These are phyloP conservation scores for Euphorbia lathyris DNA, from an alignment of 345 rosid species.

Conservation along the genomic window DNA sequence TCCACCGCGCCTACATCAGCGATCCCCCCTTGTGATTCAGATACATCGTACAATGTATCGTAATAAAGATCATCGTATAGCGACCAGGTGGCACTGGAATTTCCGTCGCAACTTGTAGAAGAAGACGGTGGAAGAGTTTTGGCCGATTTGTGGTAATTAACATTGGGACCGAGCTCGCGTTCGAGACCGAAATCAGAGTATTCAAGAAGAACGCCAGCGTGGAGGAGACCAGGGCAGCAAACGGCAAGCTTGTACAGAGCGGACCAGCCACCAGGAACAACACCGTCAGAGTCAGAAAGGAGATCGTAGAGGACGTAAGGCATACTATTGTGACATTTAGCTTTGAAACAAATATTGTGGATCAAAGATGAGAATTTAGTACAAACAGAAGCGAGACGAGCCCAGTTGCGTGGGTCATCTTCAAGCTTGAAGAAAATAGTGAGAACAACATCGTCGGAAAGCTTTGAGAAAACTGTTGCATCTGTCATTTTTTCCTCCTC, in stretches of 20 bases:
- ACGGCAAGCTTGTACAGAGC: conserved; percentile 76
- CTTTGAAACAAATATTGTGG: conserved; percentile 61
- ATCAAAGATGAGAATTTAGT: conserved; percentile 76
- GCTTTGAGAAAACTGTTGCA: conserved; percentile 39
- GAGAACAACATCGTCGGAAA: conserved; percentile 78
- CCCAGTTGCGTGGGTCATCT: conserved; percentile 82
- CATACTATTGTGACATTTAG: conserved; percentile 48
- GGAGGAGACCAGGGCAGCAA: conserved; percentile 88
- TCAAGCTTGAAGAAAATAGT: conserved; percentile 82
- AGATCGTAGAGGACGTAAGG: conserved; percentile 76
- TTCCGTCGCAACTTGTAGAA: conserved; percentile 9
- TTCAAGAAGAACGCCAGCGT: conserved; percentile 83
- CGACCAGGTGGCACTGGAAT: conserved; percentile 53
- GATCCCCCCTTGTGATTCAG: conserved; percentile 36
- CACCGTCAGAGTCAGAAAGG: conserved; percentile 23
- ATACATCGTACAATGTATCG: conserved; percentile 53
- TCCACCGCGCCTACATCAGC: conserved; percentile 18
- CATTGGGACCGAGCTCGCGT: conserved; percentile 84
- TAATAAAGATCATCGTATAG: conserved; percentile 74
- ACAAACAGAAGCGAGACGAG: conserved; percentile 83
- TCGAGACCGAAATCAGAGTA: conserved; percentile 93
- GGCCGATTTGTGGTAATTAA: conserved; percentile 25
- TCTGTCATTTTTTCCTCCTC: conserved; percentile 37
- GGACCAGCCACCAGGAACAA: conserved; percentile 64
- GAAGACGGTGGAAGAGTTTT: conserved; percentile 13